Percentiles rank a stretch among this genome's conserved stretches.
These are phyloP conservation scores for Cercospora canescens DNA, from an alignment of 2,329 filamentous ascomycete species.

Conservation along the genomic window DNA sequence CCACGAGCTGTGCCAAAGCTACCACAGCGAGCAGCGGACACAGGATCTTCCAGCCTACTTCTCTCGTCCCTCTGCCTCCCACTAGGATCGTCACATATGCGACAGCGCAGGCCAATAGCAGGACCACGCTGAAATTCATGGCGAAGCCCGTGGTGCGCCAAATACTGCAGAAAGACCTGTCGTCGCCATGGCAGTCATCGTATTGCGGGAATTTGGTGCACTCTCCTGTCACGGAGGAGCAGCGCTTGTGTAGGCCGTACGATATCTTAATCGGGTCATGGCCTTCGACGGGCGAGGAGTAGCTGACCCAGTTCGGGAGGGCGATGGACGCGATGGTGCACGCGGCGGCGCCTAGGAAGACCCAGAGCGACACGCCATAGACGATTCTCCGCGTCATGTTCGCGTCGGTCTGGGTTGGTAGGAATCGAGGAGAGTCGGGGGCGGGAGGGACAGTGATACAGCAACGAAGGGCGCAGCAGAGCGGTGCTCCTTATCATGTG, in stretches of 20 bases:
- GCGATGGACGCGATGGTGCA: conserved; percentile 71
- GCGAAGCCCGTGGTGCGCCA: conserved; percentile 89
- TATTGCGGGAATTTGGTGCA: conserved; percentile 69
- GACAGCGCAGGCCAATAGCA: conserved; percentile 79
- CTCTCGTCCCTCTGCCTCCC: conserved; percentile 77
- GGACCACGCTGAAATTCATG: conserved; percentile 79
- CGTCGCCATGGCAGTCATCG: conserved; percentile 65
- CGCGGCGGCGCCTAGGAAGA: conserved; percentile 59
- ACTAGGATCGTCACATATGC: conserved; percentile 74
- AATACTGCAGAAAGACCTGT: conserved; percentile 82
- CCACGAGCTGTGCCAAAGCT: conserved; percentile 69
- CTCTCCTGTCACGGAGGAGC: conserved; percentile 65
- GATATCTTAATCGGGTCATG: conserved; percentile 59
- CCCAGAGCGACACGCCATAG: conserved; percentile 50
- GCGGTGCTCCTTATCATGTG: neutral
- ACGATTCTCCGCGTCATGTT: conserved; percentile 51
- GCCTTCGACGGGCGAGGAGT: conserved; percentile 35
- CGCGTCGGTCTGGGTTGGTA: neutral
- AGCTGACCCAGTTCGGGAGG: conserved; percentile 70
- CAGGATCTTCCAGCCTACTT: conserved; percentile 79
- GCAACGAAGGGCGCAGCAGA: neutral
- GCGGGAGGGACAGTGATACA: neutral
- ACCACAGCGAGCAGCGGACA: conserved; percentile 65
- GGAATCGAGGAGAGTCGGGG: neutral
- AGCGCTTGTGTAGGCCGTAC: conserved; percentile 79